Conservation (phyloP, 1,284 basidiomycete genomes). For the Cystobasidium sp. region DNA sequence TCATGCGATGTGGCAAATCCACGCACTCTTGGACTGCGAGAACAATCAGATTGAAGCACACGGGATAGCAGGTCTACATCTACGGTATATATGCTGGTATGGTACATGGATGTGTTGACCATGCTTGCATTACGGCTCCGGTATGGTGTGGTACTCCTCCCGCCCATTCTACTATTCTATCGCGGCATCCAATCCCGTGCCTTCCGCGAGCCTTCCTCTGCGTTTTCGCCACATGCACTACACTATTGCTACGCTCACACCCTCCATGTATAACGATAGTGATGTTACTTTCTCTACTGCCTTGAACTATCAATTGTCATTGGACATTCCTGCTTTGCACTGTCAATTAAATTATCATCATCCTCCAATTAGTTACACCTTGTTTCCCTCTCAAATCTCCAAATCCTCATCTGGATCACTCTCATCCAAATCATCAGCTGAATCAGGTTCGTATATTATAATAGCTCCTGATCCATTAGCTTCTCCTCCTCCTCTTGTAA, state of each 20-base stretch:
- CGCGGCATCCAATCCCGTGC: conserved; percentile 4
- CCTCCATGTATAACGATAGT: background rate
- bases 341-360: too few relatives aligned
- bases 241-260: background rate
- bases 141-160: background rate
- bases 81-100: background rate
- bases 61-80: background rate
- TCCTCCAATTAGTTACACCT: background rate
- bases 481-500: conserved; percentile 66
- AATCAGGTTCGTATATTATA: conserved; percentile 78
- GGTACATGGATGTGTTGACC: background rate
- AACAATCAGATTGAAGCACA: background rate
- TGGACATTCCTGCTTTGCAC: too few relatives aligned
- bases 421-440: conserved; percentile 83
- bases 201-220: background rate
- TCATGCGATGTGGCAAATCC: too few relatives aligned
- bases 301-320: too few relatives aligned
- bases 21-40: background rate
- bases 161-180: background rate
- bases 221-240: background rate
- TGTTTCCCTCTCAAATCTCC: conserved; percentile 64
- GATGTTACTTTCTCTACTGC: background rate
- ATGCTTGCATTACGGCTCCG: background rate
- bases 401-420: conserved; percentile 88
- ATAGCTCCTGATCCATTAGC: conserved; percentile 51